phyloP scores from a whole-genome alignment of 164 flowering plant species.

The Malania oleifera region DNA sequence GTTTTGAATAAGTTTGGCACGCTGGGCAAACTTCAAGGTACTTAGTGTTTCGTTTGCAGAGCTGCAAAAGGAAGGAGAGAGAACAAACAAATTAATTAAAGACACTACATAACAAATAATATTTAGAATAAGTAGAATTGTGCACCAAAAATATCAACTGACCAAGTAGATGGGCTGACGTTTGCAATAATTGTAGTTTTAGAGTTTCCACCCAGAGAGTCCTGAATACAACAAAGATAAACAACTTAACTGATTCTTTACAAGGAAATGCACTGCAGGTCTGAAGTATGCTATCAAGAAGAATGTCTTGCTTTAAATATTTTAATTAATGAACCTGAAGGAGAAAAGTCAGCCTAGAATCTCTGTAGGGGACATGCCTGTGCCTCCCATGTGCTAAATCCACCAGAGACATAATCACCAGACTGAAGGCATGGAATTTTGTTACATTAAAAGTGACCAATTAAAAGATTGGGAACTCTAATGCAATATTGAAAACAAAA shows the following conservation, averaged over 20 bases:
- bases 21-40: constrained; percentile 88
- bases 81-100: constrained; percentile 3
- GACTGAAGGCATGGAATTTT: constrained; percentile 27
- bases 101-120: background rate
- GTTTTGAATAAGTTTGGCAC: constrained; percentile 90
- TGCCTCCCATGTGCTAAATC: constrained; percentile 87
- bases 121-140: background rate
- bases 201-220: constrained; percentile 91
- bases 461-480: too few relatives aligned
- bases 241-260: background rate
- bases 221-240: constrained; percentile 40
- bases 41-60: constrained; percentile 78
- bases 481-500: too few relatives aligned
- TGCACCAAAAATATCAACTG: constrained; percentile 9
- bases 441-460: background rate
- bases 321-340: constrained; percentile 56
- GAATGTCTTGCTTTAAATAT: background rate
- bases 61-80: constrained; percentile 36
- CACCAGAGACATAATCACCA: constrained; percentile 86
- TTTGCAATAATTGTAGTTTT: constrained; percentile 86
- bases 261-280: background rate
- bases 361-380: constrained; percentile 89
- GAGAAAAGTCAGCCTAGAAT: constrained; percentile 89
- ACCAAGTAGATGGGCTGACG: constrained; percentile 88
- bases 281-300: constrained; percentile 2